A percentile compares a stretch with the other conserved stretches of the same genome.
phyloP scores from a whole-genome alignment of 257 asterid genomes.

The Solanum piurae region DNA sequence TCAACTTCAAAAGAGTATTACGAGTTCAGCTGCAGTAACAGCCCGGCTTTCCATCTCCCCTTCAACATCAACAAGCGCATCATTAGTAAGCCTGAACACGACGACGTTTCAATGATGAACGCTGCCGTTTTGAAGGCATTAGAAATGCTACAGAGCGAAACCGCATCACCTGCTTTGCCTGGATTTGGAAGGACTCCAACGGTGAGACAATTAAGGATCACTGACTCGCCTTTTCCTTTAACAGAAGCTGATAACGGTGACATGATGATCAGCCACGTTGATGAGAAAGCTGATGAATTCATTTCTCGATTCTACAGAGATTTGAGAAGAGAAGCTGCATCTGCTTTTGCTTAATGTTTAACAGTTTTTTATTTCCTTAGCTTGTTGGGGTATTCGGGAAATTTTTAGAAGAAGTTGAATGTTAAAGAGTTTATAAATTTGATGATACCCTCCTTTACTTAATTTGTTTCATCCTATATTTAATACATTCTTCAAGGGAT shows the following conservation, averaged over 20 bases:
- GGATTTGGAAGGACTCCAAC: constrained; percentile 22
- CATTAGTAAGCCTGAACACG: not conserved
- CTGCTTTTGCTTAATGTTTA: not conserved
- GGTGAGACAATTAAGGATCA: constrained; percentile 29
- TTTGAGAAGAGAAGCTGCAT: constrained; percentile 1
- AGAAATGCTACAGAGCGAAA: constrained; percentile 34
- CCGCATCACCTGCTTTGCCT: constrained; percentile 28
- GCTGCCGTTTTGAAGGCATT: constrained; percentile 15
- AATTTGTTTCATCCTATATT: not conserved
- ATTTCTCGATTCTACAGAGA: constrained; percentile 15
- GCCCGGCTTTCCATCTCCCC: constrained; percentile 30
- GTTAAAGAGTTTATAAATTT: not conserved
- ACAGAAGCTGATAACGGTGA: not conserved
- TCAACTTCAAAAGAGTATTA: constrained; percentile 35
- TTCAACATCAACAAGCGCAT: constrained; percentile 24
- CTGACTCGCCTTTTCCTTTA: constrained; percentile 22
- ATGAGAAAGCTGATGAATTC: constrained; percentile 24
- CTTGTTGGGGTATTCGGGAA: not conserved
- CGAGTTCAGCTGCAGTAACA: constrained; percentile 79
- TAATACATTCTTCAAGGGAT: not conserved
- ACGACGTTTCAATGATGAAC: constrained; percentile 15
- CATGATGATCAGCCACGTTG: not conserved
- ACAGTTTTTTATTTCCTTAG: no score
- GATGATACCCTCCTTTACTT: not conserved
- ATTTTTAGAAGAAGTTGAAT: not conserved